phyloP scores from a whole-genome alignment of 202 grass and related monocot species.

The Eragrostis tef region DNA sequence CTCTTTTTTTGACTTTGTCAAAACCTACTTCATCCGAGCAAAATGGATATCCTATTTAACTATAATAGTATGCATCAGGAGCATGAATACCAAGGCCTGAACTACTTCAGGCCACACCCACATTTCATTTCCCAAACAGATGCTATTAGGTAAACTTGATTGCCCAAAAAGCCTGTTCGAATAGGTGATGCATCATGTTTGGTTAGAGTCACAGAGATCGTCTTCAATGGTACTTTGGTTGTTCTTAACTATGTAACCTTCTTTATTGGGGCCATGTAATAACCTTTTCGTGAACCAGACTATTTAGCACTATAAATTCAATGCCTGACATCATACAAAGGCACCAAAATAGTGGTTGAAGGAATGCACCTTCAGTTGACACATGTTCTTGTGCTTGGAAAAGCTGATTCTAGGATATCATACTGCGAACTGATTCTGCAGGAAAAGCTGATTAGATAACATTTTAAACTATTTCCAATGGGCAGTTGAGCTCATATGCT shows the following conservation, averaged over 20 bases:
- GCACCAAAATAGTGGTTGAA: neutral
- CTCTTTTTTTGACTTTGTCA: neutral
- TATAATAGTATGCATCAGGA: conserved; percentile 3
- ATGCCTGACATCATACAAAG: neutral
- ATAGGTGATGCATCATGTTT: neutral
- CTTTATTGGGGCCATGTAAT: conserved; percentile 24
- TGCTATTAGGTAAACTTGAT: conserved; percentile 14
- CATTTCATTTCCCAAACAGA: too few relatives aligned
- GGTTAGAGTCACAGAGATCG: neutral
- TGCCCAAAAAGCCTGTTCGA: too few relatives aligned
- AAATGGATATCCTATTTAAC: conserved; percentile 28
- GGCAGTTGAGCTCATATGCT: conserved; percentile 93
- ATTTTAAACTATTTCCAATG: conserved; percentile 42
- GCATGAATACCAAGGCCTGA: neutral
- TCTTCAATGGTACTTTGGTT: neutral
- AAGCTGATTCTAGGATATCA: conserved; percentile 3
- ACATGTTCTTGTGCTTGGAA: neutral
- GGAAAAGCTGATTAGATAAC: conserved; percentile 23
- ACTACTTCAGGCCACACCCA: neutral
- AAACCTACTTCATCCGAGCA: conserved; percentile 17
- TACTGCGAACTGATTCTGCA: neutral
- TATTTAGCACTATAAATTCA: conserved; percentile 10
- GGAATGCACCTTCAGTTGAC: neutral
- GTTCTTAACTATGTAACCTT: neutral
- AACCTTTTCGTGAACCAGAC: neutral